Percentiles rank a stretch among this genome's conserved stretches.
Evolutionary conservation across 169 alveolate species (phyloP).

Genomic region (Plasmodium berghei): DNA sequence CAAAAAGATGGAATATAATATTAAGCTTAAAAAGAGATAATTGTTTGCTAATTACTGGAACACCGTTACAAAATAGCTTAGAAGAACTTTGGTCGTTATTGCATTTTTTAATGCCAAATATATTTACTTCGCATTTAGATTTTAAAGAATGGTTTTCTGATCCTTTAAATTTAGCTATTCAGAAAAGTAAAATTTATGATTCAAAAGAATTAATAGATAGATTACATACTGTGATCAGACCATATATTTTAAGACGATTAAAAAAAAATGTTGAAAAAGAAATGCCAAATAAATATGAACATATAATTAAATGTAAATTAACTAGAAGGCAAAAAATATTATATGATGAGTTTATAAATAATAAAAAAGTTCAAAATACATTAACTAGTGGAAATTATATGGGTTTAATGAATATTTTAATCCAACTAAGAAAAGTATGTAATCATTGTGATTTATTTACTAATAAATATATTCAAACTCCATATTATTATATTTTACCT

Average conservation of each 20-base stretch:
- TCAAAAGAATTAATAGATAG: conserved; percentile 86
- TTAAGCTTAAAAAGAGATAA: conserved; percentile 96
- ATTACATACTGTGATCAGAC: conserved; percentile 97
- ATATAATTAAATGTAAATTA: conserved; percentile 93
- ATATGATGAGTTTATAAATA: conserved; percentile 97
- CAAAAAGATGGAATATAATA: conserved; percentile 98
- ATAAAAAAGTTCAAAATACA: conserved; percentile 82
- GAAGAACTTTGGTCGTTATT: conserved; percentile 99
- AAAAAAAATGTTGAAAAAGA: conserved; percentile 99
- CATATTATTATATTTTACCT: conserved; percentile 88
- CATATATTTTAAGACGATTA: conserved; percentile 96
- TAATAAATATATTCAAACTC: conserved; percentile 93
- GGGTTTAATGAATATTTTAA: conserved; percentile 96
- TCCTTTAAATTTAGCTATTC: conserved; percentile 95
- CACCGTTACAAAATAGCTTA: conserved; percentile 99
- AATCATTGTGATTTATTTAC: conserved; percentile 99
- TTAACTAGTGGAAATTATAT: conserved; percentile 92
- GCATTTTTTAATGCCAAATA: conserved; percentile 98
- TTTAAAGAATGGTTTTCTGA: conserved; percentile 97
- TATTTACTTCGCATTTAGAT: conserved; percentile 95
- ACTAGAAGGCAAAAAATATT: conserved; percentile 94
- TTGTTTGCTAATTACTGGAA: conserved; percentile 98
- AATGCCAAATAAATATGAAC: conserved; percentile 98
- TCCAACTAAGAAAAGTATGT: conserved; percentile 98
- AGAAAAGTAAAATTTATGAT: conserved; percentile 81